Percentiles rank a stretch among this genome's conserved stretches.
Conservation (phyloP, 345 rosid species). For the Pistacia vera region DNA sequence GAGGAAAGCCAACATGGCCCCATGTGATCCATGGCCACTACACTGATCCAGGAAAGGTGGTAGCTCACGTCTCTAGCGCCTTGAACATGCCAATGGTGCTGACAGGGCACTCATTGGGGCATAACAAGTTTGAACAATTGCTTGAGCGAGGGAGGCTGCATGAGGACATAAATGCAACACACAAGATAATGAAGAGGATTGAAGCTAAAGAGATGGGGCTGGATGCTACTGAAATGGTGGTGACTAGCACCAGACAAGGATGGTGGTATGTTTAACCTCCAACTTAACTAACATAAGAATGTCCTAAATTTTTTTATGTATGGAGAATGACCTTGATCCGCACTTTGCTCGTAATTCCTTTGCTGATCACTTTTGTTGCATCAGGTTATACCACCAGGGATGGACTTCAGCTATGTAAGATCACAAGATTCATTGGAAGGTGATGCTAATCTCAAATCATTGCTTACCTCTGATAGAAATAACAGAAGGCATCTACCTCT, state of each 20-base stretch:
- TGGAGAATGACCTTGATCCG: too few relatives aligned
- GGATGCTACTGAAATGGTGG: slow-evolving; percentile 69
- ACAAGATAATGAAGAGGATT: slow-evolving; percentile 66
- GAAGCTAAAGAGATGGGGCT: slow-evolving; percentile 62
- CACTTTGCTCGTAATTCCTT: background rate
- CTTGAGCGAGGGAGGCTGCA: slow-evolving; percentile 69
- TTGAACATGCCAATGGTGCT: slow-evolving; percentile 71
- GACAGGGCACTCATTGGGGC: slow-evolving; percentile 70
- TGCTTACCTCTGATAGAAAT: slow-evolving; percentile 58
- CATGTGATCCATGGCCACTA: slow-evolving; percentile 74
- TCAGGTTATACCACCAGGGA: slow-evolving; percentile 72
- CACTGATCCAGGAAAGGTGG: slow-evolving; percentile 72
- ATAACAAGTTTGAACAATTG: slow-evolving; percentile 74
- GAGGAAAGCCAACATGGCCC: slow-evolving; percentile 67
- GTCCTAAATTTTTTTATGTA: background rate
- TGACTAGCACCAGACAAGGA: slow-evolving; percentile 74
- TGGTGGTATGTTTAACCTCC: slow-evolving; percentile 47
- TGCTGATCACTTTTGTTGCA: background rate
- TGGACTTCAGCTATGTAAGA: slow-evolving; percentile 68
- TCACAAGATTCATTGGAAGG: slow-evolving; percentile 54
- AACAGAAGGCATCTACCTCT: slow-evolving; percentile 72
- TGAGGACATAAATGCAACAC: slow-evolving; percentile 55
- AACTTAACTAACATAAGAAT: too few relatives aligned
- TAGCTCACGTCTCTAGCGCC: slow-evolving; percentile 62
- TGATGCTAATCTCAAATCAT: slow-evolving; percentile 54